Evolutionary conservation across 169 alveolate genomes (phyloP), one percentile per base, ranked within the genome.

Genomic region (Fabrea salina): DNA sequence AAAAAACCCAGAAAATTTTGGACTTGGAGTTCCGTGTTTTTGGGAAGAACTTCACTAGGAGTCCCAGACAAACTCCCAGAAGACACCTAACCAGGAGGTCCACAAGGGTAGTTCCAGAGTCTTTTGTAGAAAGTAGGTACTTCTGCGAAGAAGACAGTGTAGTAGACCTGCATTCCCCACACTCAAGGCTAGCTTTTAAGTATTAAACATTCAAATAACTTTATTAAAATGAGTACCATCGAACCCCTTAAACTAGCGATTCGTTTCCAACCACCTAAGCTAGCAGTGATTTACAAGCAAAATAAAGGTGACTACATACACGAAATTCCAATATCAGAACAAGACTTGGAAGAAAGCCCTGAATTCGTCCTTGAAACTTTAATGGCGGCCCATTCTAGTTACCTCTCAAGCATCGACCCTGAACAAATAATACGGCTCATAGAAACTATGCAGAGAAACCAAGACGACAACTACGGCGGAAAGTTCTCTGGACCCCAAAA

Each of bases 181-280:
- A n/a, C n/a, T n/a, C n/a, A n/a, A n/a, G n/a, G n/a, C n/a, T n/a
- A n/a, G n/a, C n/a, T n/a, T n/a, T n/a, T n/a, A n/a, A n/a, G n/a
- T n/a, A n/a, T n/a, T n/a, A n/a, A n/a, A n/a, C n/a, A n/a, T n/a
- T n/a, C n/a, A n/a, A n/a, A n/a, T n/a, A 56, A 56, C 37, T 61
- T 1, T 0, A 30, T 43, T n/a, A 43, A 68, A 43, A 68, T 68
- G 61, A 32, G 11, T 19, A 19, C 19, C 1, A 68, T 68, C 32
- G 67, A 41, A 41, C 78, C 78, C 19, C 30, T 40, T 8, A 11
- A 68, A 68, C 13, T 68, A 13, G 78, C 78, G 32, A 30, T 19
- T 4, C 40, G 44, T 19, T 68, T 43, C 41, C 40, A 68, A 57
- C 78, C 78, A 13, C 78, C 78, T 16, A 68, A 68, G 30, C n/a